These are phyloP conservation scores for Fraxinus ornus DNA, from an alignment of 305 asterid genomes.

Conservation along the genomic window DNA sequence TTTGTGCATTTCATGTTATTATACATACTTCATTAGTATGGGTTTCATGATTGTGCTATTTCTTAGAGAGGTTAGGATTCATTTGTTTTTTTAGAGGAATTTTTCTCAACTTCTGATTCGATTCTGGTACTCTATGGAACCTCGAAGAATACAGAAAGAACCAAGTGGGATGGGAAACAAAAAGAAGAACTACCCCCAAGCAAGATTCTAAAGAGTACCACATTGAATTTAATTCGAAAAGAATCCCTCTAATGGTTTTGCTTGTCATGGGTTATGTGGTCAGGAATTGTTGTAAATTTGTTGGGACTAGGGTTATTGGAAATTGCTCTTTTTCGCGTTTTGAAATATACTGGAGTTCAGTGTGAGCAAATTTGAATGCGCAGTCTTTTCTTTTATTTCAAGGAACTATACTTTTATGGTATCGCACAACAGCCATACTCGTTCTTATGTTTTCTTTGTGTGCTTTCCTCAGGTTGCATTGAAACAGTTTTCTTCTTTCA, in stretches of 20 bases:
- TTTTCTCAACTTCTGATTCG: not conserved
- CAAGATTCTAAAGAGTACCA: not conserved
- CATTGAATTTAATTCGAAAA: not conserved
- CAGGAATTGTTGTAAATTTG: not conserved
- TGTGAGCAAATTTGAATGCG: not conserved
- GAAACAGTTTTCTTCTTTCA: not conserved
- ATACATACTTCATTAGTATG: not conserved
- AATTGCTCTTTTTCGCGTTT: not conserved
- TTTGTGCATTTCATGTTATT: not conserved
- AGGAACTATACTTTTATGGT: not conserved
- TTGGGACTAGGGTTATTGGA: not conserved
- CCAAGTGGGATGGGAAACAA: not conserved
- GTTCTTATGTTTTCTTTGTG: slow-evolving; percentile 15
- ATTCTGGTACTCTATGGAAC: not conserved
- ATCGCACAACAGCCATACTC: not conserved
- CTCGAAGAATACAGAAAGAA: not conserved
- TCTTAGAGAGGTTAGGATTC: not conserved
- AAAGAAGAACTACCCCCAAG: not conserved
- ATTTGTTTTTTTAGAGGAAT: not conserved
- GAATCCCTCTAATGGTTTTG: not conserved
- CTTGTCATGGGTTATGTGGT: not conserved
- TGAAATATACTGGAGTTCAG: not conserved
- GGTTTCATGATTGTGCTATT: not conserved
- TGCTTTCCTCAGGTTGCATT: not conserved
- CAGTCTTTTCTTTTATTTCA: not conserved